Base-by-base conservation (phyloP, 345 rosid genomes). In the Eucalyptus viminalis region DNA sequence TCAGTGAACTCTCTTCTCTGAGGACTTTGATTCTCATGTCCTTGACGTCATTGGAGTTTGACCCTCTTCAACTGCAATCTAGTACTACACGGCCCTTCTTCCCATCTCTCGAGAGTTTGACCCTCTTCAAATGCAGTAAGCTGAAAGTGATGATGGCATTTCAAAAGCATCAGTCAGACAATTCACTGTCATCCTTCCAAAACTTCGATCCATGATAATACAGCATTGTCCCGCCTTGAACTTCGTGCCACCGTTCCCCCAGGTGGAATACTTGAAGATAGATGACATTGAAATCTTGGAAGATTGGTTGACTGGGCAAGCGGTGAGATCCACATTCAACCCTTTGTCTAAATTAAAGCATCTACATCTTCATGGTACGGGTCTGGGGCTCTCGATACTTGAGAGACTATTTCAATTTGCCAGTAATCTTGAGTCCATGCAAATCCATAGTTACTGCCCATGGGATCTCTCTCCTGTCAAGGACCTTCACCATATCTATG, bases 91-190 rank as follows among this genome's bases (percentile, higher is more conserved):
- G 11, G 3, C 37, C 76, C 21, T 65, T 65, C 21, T 65, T 65
- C 21, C 76, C 11, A n/a, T 65, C 76, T 65, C 40, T 65, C 0
- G 40, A 65, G 21, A n/a, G 2, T 2, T 34, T 8, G 3, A 3
- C 6, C 14, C 29, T 58, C 29, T 0, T 0, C 3, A 0, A 0
- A 0, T 58, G 62, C 2, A 0, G 0, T 0, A 25, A 11, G 5
- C 3, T 58, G 14, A 11, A 58, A 25, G 67, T 11, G 11, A 60
- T 5, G 14, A 12, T 29, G 3, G n/a, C 67, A 25, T 3, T 5
- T 60, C 31, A 60, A 60, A 25, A 3, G 31, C 31, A 60, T 60
- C 67, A 0, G 0, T 60, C 15, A 60, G 8, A 60, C 67, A 11
- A 27, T 11, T 11, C 31, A 27, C 8, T 1, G 15, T 3, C 8